Evolutionary conservation across 768 basidiomycete genomes (phyloP).

Genomic region (Termitomyces sp.): DNA sequence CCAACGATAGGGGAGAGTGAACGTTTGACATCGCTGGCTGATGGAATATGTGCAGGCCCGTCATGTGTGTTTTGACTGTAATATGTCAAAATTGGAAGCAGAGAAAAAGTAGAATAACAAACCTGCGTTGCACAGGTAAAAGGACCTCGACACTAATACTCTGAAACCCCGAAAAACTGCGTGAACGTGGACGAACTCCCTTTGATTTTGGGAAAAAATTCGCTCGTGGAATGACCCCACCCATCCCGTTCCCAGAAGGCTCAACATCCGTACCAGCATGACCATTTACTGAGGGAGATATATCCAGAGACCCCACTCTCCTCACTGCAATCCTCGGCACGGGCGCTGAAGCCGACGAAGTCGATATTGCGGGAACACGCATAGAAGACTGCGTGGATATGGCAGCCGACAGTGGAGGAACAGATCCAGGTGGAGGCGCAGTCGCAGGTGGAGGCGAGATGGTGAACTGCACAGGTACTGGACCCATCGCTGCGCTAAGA

Average conservation of each 20-base stretch:
- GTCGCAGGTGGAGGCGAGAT: conserved; percentile 39
- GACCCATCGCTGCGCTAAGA: conserved; percentile 40
- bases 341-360: neutral
- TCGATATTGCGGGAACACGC: neutral
- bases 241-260: conserved; percentile 2
- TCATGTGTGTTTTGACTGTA: conserved; percentile 23
- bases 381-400: neutral
- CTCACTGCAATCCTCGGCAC: conserved; percentile 1
- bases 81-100: neutral
- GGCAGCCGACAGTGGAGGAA: conserved; percentile 1
- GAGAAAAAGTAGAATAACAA: conserved; percentile 4
- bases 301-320: conserved; percentile 7
- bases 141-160: conserved; percentile 25
- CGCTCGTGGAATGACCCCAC: conserved; percentile 42
- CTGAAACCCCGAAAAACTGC: conserved; percentile 76
- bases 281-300: neutral
- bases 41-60: conserved; percentile 14
- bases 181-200: conserved; percentile 55
- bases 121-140: conserved; percentile 26
- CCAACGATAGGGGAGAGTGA: conserved; percentile 17
- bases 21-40: conserved; percentile 17
- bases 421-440: conserved; percentile 9
- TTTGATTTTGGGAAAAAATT: conserved; percentile 60
- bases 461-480: conserved; percentile 59
- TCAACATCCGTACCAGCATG: neutral